These are phyloP conservation scores for Debaryomyces prosopidis DNA, from an alignment of 805 yeast species.

Conservation along the genomic window DNA sequence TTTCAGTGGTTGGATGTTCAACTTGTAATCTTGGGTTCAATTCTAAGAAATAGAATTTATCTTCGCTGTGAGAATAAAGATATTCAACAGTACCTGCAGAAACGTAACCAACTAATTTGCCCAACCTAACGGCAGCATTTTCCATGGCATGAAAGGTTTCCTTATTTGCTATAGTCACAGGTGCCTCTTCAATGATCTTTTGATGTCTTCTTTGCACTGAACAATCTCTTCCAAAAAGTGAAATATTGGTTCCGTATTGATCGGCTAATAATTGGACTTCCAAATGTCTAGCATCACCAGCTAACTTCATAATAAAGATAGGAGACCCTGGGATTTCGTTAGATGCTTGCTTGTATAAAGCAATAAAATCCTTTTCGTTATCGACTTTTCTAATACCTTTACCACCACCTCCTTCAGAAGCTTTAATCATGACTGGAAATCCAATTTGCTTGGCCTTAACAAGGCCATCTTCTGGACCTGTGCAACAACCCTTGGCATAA, in stretches of 20 bases:
- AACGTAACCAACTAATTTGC: constrained; percentile 95
- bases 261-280: constrained; percentile 98
- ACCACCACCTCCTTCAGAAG: constrained; percentile 99
- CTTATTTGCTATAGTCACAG: constrained; percentile 89
- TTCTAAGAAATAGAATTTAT: constrained; percentile 94
- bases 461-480: constrained; percentile 85
- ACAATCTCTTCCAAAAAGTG: constrained; percentile 98
- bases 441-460: constrained; percentile 84
- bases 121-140: constrained; percentile 95
- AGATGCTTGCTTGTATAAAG: constrained; percentile 89
- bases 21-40: constrained; percentile 98
- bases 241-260: constrained; percentile 96
- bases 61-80: constrained; percentile 89
- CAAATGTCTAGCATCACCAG: constrained; percentile 96
- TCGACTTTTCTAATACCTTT: constrained; percentile 98
- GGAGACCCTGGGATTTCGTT: constrained; percentile 99
- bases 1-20: constrained; percentile 99
- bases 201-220: constrained; percentile 99
- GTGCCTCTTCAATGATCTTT: constrained; percentile 98
- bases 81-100: constrained; percentile 99
- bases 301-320: constrained; percentile 94
- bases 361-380: constrained; percentile 69
- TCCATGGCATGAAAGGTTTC: constrained; percentile 92
- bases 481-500: constrained; percentile 86
- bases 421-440: constrained; percentile 98